These are phyloP conservation scores for Alternaria dauci DNA, from an alignment of 2,329 filamentous ascomycete genomes.

Conservation along the genomic window DNA sequence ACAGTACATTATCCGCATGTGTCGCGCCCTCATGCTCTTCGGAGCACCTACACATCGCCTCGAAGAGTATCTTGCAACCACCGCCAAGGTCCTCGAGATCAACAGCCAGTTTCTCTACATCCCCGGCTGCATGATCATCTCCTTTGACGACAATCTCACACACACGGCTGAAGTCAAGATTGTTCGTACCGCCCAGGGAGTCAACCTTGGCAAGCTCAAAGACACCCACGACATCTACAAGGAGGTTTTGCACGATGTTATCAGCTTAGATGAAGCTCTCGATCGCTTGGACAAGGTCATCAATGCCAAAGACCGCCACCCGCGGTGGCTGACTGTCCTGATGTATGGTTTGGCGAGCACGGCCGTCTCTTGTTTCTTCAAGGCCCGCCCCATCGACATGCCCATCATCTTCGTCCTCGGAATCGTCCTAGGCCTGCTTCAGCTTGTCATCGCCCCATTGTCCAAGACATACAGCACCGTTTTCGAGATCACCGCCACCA, in stretches of 20 bases:
- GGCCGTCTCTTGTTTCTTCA: slow-evolving; percentile 79
- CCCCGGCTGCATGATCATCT: slow-evolving; percentile 91
- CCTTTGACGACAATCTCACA: slow-evolving; percentile 71
- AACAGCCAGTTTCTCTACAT: slow-evolving; percentile 89
- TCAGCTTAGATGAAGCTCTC: slow-evolving; percentile 74
- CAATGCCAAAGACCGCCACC: slow-evolving; percentile 63
- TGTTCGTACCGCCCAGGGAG: slow-evolving; percentile 71
- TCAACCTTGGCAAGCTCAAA: slow-evolving; percentile 76
- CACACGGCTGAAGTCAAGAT: slow-evolving; percentile 83
- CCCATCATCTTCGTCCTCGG: slow-evolving; percentile 80
- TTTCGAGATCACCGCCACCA: slow-evolving; percentile 58
- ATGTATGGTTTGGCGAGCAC: slow-evolving; percentile 79
- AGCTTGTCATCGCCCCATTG: slow-evolving; percentile 75
- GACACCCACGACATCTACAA: slow-evolving; percentile 82
- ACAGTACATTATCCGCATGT: slow-evolving; percentile 84
- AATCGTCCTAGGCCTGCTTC: slow-evolving; percentile 75
- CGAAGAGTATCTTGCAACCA: slow-evolving; percentile 90
- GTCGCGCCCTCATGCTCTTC: slow-evolving; percentile 84
- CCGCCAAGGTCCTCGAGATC: slow-evolving; percentile 82
- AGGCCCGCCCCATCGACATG: slow-evolving; percentile 77
- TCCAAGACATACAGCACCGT: slow-evolving; percentile 71
- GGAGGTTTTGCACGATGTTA: slow-evolving; percentile 76
- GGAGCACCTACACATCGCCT: slow-evolving; percentile 90
- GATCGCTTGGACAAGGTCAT: slow-evolving; percentile 69
- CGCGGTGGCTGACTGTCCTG: slow-evolving; percentile 61